Evolutionary conservation across 208 protist species (phyloP).

Genomic region (Eutreptiella sp.): DNA sequence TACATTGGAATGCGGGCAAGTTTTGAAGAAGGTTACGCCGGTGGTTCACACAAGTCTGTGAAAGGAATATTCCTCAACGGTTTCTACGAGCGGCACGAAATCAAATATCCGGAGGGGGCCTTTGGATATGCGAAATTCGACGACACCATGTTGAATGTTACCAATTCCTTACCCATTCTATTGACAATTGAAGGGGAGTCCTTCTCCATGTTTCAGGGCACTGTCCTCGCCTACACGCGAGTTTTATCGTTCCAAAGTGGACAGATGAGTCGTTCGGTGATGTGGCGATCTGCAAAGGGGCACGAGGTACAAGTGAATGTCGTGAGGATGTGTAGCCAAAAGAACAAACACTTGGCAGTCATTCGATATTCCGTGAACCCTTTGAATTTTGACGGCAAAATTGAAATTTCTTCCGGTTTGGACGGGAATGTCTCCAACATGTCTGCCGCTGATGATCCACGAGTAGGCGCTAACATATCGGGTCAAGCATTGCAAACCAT

Average conservation of each 20-base stretch:
- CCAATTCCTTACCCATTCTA: conserved; percentile 11
- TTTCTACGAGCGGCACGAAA: conserved; percentile 21
- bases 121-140: conserved; percentile 9
- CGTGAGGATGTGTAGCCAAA: too few species aligned
- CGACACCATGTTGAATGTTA: conserved; percentile 20
- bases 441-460: conserved; percentile 10
- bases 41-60: too few species aligned
- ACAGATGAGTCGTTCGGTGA: not conserved
- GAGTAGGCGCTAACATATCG: conserved; percentile 7
- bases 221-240: not conserved
- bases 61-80: conserved; percentile 25
- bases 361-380: conserved; percentile 2
- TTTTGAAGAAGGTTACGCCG: conserved; percentile 25
- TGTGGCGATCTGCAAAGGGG: conserved; percentile 9
- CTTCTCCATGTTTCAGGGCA: conserved; percentile 5
- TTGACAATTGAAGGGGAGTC: conserved; percentile 16
- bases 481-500: conserved; percentile 12
- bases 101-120: conserved; percentile 16
- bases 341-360: not conserved
- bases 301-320: too few species aligned
- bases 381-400: conserved; percentile 12
- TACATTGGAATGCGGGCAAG: conserved; percentile 17
- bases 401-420: conserved; percentile 8
- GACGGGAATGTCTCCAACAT: conserved; percentile 21
- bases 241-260: conserved; percentile 2